These are phyloP conservation scores for Penicillium odoratum DNA, from an alignment of 495 filamentous ascomycete genomes.

Conservation along the genomic window DNA sequence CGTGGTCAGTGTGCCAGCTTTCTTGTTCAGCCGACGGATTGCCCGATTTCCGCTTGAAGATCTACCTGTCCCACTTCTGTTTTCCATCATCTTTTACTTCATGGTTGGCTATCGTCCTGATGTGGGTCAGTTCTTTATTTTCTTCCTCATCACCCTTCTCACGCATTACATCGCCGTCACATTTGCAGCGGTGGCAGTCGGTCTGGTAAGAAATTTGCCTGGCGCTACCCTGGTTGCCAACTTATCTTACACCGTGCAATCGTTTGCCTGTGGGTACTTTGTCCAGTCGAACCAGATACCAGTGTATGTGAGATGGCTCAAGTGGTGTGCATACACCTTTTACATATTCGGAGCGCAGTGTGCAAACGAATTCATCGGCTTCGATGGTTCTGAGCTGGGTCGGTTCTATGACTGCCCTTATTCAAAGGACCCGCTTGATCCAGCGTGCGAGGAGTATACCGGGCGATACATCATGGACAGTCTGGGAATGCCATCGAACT, in stretches of 20 bases:
- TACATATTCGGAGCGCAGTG: conserved; percentile 67
- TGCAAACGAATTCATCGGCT: conserved; percentile 66
- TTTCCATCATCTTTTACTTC: conserved; percentile 69
- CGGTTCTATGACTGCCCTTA: conserved; percentile 68
- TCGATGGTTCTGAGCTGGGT: conserved; percentile 33
- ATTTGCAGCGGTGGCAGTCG: conserved; percentile 58
- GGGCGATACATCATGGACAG: conserved; percentile 65
- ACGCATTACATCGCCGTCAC: conserved; percentile 68
- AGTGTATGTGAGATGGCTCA: conserved; percentile 71
- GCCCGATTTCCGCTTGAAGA: conserved; percentile 67
- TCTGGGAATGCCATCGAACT: conserved; percentile 61
- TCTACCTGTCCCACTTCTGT: conserved; percentile 65
- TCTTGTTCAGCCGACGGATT: conserved; percentile 63
- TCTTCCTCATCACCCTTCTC: conserved; percentile 62
- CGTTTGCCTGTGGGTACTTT: conserved; percentile 70
- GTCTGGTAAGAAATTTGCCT: conserved; percentile 60
- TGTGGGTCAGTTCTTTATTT: conserved; percentile 63
- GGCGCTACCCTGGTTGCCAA: conserved; percentile 66
- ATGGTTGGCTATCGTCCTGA: conserved; percentile 69
- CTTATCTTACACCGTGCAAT: conserved; percentile 68
- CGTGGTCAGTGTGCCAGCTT: conserved; percentile 65
- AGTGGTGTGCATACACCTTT: conserved; percentile 57
- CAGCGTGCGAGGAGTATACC: conserved; percentile 64
- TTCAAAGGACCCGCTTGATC: conserved; percentile 54
- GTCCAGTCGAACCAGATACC: conserved; percentile 70